Base-by-base conservation (phyloP, 164 flowering plant species). In the Nymphaea thermarum region DNA sequence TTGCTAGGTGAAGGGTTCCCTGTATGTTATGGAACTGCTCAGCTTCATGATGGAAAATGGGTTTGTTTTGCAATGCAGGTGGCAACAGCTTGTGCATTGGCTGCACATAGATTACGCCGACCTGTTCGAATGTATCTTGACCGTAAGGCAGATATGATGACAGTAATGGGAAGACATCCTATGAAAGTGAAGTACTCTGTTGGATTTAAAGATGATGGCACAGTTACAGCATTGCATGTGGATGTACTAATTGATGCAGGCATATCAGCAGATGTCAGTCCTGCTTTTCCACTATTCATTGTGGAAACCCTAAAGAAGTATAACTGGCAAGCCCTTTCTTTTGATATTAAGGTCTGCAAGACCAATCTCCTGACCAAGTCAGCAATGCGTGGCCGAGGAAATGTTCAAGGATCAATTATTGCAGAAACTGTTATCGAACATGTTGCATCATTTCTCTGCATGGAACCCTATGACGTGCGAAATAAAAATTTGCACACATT, bases 331-430 rank as follows among this genome's bases (percentile, higher is more conserved):
- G 86, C 97, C 68, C 69, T 90, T 15, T 83, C 91, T 60, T 86
- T 89, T 75, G 94, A 93, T 65, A 74, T 90, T 62, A 90, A 90
- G 76, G 75, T 90, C 36, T 93, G 97, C 83, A 64, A 82, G 72
- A 93, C 97, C 44, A 89, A 93, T 77, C 86, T 67, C 66, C 57
- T 82, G 4, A 93, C 92, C 74, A 87, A 78, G 76, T 77, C 98
- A 15, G 85, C 96, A 42, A 86, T 93, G 98, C 81, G 98, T 62
- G 96, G 77, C 25, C 98, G 96, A 18, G 98, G 96, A 62, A 91
- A 90, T 63, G 85, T 87, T 3, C 98, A 93, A 70, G 92, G 77
- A 60, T 74, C 94, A 66, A 90, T 73, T 76, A 84, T 93, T 72
- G 92, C 91, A 15, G 98, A 93, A 81, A 85, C 90, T 45, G 79